Evolutionary conservation across 2,329 filamentous ascomycete genomes (phyloP), one percentile per base, ranked within the genome.

Genomic region (Coniochaeta pulveracea): DNA sequence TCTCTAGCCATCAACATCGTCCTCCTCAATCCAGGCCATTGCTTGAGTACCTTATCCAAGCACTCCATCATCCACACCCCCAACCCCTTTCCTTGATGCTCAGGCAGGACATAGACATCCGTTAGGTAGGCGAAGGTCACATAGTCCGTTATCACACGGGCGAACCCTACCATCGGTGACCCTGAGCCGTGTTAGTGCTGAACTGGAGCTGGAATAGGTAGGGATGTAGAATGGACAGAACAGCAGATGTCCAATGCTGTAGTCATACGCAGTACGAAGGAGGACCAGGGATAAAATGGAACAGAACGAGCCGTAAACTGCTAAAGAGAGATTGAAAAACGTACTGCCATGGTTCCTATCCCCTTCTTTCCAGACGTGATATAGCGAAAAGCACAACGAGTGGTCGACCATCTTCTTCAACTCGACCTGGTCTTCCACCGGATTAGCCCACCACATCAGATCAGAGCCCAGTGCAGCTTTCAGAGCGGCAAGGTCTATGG

Each of bases 51-150:
- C 43, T 80, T 73, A 41, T 72, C 64, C 37, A 80, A 54, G 43
- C 69, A 75, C 5, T 59, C 52, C 50, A 82, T 67, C 47, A 84
- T 54, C 75, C 76, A 84, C 26, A 59, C 66, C 3, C 73, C 80
- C 2, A 85, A 58, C 0, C 80, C 78, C 8, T 63, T 58, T 4
- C 69, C 65, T 47, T 79, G 76, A 44, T 74, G 70, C 24, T 66
- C 61, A 1, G 68, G 60, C 3, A 72, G 50, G 15, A 84, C 60
- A 50, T 79, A 84, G 14, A 83, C 72, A 46, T 84, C 80, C 17
- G 78, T 79, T 35, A 80, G 54, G 44, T 81, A 85, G 21, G 69
- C 76, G 43, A 83, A 73, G 0, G 78, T 80, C 29, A 74, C 65
- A 45, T 71, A 68, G 52, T 85, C 81, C 7, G 80, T 85, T 33